Conservation (phyloP, 2,329 filamentous ascomycete species). For the Fusarium sp. region DNA sequence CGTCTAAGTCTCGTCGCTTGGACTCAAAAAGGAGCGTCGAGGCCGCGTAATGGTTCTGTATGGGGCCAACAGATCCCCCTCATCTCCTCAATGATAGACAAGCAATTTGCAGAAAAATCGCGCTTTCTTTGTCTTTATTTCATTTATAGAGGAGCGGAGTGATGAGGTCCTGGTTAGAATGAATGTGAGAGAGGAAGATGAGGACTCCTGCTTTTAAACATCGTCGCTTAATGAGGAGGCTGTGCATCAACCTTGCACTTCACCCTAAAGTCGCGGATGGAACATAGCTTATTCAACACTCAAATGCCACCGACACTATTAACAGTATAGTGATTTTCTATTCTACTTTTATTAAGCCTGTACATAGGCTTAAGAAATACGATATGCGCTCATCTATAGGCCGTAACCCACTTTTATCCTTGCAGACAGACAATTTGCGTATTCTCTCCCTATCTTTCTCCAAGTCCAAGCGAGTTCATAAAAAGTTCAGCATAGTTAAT, state of each 20-base stretch:
- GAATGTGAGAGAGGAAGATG: neutral
- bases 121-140: neutral
- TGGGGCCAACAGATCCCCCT: slow-evolving; percentile 21
- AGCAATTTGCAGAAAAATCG: slow-evolving; percentile 14
- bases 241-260: slow-evolving; percentile 21
- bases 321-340: neutral
- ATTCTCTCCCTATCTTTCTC: neutral
- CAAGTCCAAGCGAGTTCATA: neutral
- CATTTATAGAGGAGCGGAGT: neutral
- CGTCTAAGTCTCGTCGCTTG: slow-evolving; percentile 22
- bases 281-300: neutral
- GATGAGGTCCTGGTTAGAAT: neutral
- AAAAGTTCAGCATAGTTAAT: no score
- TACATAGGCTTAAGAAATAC: neutral
- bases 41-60: slow-evolving; percentile 35
- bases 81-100: slow-evolving; percentile 12
- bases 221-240: slow-evolving; percentile 22
- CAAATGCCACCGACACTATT: neutral
- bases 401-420: neutral
- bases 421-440: neutral
- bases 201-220: slow-evolving; percentile 10
- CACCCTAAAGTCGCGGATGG: neutral
- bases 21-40: slow-evolving; percentile 12
- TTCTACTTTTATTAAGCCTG: neutral
- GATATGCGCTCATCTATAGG: neutral